phyloP scores from a whole-genome alignment of 2,329 filamentous ascomycete genomes.

The Fusarium nematophilum region DNA sequence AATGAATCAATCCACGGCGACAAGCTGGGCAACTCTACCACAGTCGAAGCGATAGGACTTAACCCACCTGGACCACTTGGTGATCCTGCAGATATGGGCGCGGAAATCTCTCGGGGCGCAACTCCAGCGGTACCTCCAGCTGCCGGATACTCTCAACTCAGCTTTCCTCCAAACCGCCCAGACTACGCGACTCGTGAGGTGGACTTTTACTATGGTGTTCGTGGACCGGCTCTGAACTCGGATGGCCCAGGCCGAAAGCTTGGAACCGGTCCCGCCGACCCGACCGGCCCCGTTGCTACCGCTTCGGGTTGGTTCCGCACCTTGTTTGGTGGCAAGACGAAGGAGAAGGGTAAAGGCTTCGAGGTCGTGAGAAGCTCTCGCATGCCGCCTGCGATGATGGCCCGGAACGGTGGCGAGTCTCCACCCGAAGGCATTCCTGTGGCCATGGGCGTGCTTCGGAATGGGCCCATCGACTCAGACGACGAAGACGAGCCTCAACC shows the following conservation, averaged over 20 bases:
- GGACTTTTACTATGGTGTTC: constrained; percentile 95
- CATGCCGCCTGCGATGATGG: constrained; percentile 79
- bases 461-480: constrained; percentile 73
- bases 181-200: constrained; percentile 96
- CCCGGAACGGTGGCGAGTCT: constrained; percentile 71
- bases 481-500: constrained; percentile 58
- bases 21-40: constrained; percentile 43
- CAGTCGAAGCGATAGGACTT: constrained; percentile 50
- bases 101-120: constrained; percentile 55
- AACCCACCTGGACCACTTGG: constrained; percentile 50
- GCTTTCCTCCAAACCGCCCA: constrained; percentile 68
- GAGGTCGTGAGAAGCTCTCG: constrained; percentile 93
- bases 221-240: constrained; percentile 87
- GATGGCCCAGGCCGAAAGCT: constrained; percentile 84
- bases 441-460: constrained; percentile 69
- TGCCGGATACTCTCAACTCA: constrained; percentile 45
- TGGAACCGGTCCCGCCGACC: constrained; percentile 94
- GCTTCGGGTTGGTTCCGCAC: constrained; percentile 90
- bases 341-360: constrained; percentile 96
- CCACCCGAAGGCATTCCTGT: constrained; percentile 75
- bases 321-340: constrained; percentile 84
- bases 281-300: constrained; percentile 88
- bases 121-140: constrained; percentile 56
- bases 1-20: constrained; percentile 50
- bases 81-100: constrained; percentile 56